phyloP scores from a whole-genome alignment of 169 alveolate genomes.

The Eimeria mitis region DNA sequence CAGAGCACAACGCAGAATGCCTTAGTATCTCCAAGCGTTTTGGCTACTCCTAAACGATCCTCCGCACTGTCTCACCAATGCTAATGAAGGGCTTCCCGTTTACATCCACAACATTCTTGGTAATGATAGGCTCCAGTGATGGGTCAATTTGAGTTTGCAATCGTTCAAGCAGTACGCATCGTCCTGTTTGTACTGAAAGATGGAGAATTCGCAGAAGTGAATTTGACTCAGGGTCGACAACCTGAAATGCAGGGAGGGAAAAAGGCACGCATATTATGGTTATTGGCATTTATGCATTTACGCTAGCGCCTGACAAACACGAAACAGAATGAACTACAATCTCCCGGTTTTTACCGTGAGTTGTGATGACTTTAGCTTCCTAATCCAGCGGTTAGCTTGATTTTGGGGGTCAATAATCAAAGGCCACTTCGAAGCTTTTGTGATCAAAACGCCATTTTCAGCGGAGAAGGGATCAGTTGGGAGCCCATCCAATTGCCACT shows the following conservation, averaged over 20 bases:
- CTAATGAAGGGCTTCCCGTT: conserved; percentile 45
- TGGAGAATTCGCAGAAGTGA: conserved; percentile 42
- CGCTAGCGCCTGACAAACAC: background rate
- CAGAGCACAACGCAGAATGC: background rate
- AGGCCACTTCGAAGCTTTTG: conserved; percentile 96
- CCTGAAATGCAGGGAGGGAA: background rate
- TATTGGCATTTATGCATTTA: too few relatives aligned
- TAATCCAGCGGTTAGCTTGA: conserved; percentile 96
- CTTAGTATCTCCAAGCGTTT: background rate
- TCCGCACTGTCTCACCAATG: conserved; percentile 27
- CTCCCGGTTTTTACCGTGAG: conserved; percentile 60
- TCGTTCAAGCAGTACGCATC: conserved; percentile 51
- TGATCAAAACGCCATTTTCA: conserved; percentile 96
- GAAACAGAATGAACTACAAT: background rate
- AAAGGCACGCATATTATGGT: background rate
- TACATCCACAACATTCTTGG: conserved; percentile 34
- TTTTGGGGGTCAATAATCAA: conserved; percentile 97
- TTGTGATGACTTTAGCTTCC: conserved; percentile 90
- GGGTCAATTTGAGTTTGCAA: conserved; percentile 69
- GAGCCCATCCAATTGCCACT: conserved; percentile 94
- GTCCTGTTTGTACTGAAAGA: conserved; percentile 59
- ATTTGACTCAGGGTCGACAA: conserved; percentile 53
- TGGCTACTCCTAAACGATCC: background rate
- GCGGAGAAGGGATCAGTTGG: conserved; percentile 97
- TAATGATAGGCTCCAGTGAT: conserved; percentile 61